phyloP scores from a whole-genome alignment of 2,329 filamentous ascomycete species.

The Phialemoniopsis sp. region DNA sequence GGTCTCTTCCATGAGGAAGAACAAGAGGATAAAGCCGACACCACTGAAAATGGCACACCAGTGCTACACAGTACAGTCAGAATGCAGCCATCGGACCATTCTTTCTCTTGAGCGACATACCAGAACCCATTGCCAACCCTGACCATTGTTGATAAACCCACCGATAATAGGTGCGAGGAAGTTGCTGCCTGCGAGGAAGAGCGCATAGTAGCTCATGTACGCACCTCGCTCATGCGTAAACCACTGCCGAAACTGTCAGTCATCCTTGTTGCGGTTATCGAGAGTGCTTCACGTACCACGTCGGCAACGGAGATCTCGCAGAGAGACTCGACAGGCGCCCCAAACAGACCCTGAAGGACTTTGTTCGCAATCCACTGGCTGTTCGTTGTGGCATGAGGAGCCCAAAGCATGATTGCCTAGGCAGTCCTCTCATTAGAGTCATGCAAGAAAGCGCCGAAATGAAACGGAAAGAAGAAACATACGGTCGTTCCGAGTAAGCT shows the following conservation, averaged over 20 bases:
- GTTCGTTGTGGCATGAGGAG: constrained; percentile 4
- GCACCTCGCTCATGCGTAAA: constrained; percentile 36
- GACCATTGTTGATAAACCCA: constrained; percentile 36
- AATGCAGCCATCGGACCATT: constrained; percentile 14
- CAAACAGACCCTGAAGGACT: constrained; percentile 17
- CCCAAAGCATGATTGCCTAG: not conserved
- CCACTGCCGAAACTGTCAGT: not conserved
- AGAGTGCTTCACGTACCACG: constrained; percentile 17
- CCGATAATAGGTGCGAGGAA: constrained; percentile 39
- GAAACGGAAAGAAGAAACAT: too few species aligned
- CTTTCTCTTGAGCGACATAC: too few species aligned
- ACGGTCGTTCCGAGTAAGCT: constrained; percentile 26
- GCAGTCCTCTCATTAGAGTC: too few species aligned
- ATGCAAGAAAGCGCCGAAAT: too few species aligned
- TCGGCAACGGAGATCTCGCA: constrained; percentile 31
- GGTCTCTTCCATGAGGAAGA: constrained; percentile 58
- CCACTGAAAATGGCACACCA: constrained; percentile 33
- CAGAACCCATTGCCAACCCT: constrained; percentile 32
- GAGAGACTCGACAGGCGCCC: constrained; percentile 18
- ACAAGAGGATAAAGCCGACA: constrained; percentile 30
- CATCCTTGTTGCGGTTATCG: constrained; percentile 6
- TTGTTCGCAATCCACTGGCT: constrained; percentile 18
- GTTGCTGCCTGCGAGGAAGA: constrained; percentile 31
- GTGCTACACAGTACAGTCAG: constrained; percentile 16
- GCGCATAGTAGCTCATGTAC: constrained; percentile 36